These are phyloP conservation scores for Litchi chinensis DNA, from an alignment of 345 rosid genomes.

Conservation along the genomic window DNA sequence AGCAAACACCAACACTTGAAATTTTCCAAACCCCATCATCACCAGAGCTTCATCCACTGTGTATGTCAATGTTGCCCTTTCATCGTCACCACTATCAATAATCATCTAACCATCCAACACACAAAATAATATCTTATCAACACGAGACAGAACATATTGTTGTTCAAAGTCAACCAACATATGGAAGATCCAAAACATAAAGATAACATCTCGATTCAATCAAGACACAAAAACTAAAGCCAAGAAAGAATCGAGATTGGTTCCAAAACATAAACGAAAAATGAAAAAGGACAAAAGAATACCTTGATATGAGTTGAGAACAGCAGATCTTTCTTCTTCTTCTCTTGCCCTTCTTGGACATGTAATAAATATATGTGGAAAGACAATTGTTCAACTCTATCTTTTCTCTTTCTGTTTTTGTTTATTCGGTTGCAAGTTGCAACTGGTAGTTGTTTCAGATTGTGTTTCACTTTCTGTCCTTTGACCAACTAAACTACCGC, in stretches of 20 bases:
- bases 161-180: neutral
- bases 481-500: too few relatives aligned
- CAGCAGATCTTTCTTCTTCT: too few relatives aligned
- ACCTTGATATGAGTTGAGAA: too few relatives aligned
- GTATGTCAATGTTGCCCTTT: constrained; percentile 30
- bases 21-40: constrained; percentile 81
- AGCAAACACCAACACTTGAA: constrained; percentile 64
- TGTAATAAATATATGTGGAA: too few relatives aligned
- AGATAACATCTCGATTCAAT: neutral
- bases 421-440: too few relatives aligned
- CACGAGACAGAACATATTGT: neutral
- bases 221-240: neutral
- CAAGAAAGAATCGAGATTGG: neutral
- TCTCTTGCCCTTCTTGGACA: too few relatives aligned
- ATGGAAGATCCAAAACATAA: neutral
- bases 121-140: neutral
- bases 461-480: too few relatives aligned
- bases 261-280: too few relatives aligned
- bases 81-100: constrained; percentile 40
- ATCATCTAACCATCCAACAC: constrained; percentile 23
- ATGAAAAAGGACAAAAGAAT: too few relatives aligned
- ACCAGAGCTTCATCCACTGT: constrained; percentile 89
- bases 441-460: too few relatives aligned
- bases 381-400: too few relatives aligned
- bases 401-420: too few relatives aligned